These are phyloP conservation scores for Xylariaceae sp. DNA, from an alignment of 2,329 filamentous ascomycete species.

Conservation along the genomic window DNA sequence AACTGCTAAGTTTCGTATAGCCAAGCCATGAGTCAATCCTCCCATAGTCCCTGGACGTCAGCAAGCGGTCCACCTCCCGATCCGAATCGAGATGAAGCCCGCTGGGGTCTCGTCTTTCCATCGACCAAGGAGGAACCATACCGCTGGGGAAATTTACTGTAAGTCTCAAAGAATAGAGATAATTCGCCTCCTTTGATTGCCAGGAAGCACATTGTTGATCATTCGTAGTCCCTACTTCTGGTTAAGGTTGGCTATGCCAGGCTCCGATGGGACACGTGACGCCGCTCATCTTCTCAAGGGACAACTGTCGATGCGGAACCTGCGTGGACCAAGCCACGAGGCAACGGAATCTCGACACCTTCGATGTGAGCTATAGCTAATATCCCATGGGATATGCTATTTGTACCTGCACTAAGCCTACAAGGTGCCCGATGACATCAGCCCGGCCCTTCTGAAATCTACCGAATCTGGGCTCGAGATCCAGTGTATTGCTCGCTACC, in stretches of 20 bases:
- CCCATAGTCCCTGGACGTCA: neutral
- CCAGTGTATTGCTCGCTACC: slow-evolving; percentile 40
- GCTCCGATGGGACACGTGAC: neutral
- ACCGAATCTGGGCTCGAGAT: slow-evolving; percentile 42
- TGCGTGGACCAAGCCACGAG: slow-evolving; percentile 68
- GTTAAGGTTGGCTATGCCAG: slow-evolving; percentile 33
- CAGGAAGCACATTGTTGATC: neutral
- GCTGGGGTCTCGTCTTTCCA: slow-evolving; percentile 3
- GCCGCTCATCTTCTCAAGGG: slow-evolving; percentile 42
- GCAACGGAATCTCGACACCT: slow-evolving; percentile 66
- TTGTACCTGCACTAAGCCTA: slow-evolving; percentile 8
- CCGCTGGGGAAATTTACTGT: slow-evolving; percentile 10
- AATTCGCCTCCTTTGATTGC: neutral
- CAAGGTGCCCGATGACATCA: slow-evolving; percentile 46
- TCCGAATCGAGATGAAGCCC: neutral
- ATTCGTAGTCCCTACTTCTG: slow-evolving; percentile 37
- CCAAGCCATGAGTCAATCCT: neutral
- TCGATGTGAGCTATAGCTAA: slow-evolving; percentile 44
- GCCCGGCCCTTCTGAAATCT: slow-evolving; percentile 32
- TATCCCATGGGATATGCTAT: neutral
- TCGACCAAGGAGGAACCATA: slow-evolving; percentile 5
- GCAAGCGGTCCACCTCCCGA: neutral
- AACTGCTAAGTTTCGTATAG: neutral
- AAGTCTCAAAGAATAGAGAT: neutral
- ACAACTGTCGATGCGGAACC: slow-evolving; percentile 65